These are phyloP conservation scores for Harringtonia aguacate DNA, from an alignment of 2,329 filamentous ascomycete genomes.

Conservation along the genomic window DNA sequence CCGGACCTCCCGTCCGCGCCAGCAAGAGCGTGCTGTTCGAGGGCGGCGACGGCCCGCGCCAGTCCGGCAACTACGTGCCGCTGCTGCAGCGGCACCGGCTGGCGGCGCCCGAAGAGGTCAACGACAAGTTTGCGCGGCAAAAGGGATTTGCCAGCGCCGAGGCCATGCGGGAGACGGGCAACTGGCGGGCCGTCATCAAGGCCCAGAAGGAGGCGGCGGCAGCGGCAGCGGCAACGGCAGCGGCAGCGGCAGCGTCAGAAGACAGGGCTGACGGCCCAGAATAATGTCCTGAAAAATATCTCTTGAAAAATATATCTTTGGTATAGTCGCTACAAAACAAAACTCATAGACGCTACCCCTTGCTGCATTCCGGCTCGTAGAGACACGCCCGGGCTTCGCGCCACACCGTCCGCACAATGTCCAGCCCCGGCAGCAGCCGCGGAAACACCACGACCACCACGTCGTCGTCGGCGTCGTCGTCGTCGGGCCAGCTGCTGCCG, in stretches of 20 bases:
- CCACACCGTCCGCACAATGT: conserved; percentile 82
- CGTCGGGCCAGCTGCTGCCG: neutral
- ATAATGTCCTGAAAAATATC: too few relatives aligned
- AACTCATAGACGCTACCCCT: neutral
- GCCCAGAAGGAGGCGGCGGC: conserved; percentile 17
- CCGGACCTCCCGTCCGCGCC: conserved; percentile 15
- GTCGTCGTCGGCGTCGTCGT: conserved; percentile 63
- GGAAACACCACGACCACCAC: conserved; percentile 97
- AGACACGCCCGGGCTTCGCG: conserved; percentile 72
- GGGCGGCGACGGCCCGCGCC: conserved; percentile 40
- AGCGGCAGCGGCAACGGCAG: too few relatives aligned
- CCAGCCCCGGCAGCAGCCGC: conserved; percentile 59
- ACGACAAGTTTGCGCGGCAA: conserved; percentile 50
- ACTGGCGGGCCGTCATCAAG: conserved; percentile 21
- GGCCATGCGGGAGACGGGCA: conserved; percentile 31
- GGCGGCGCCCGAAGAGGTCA: conserved; percentile 41
- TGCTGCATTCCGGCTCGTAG: conserved; percentile 41
- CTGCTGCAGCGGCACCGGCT: conserved; percentile 40
- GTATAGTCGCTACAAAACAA: conserved; percentile 4
- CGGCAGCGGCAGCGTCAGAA: too few relatives aligned
- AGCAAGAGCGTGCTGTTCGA: conserved; percentile 35
- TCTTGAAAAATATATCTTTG: too few relatives aligned
- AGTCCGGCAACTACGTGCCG: conserved; percentile 43
- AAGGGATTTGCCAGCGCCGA: conserved; percentile 45
- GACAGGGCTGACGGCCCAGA: too few relatives aligned